Evolutionary conservation across 176 grass and related monocot species (phyloP).

Genomic region (Oryza glumipatula): DNA sequence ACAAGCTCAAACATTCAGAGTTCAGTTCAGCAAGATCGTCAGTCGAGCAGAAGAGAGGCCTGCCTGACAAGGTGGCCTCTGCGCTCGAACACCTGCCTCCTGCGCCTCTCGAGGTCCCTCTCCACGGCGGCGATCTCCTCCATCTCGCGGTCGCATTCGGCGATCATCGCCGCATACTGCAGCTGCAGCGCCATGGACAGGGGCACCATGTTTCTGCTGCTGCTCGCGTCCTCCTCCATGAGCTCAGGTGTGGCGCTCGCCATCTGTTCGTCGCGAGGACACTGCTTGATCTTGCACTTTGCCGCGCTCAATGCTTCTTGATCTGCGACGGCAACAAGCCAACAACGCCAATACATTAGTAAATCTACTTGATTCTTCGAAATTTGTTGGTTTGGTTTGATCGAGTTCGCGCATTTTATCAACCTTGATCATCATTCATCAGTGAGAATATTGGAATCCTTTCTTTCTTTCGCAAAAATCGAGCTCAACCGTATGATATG

Average conservation of each 20-base stretch:
- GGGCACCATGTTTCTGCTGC: neutral
- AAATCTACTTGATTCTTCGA: neutral
- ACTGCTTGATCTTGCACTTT: neutral
- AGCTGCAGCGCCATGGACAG: neutral
- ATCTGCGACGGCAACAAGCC: neutral
- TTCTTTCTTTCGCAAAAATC: neutral
- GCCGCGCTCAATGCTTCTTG: neutral
- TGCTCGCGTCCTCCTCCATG: neutral
- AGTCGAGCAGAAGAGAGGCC: neutral
- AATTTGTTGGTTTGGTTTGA: neutral
- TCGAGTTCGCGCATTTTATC: neutral
- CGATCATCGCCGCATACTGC: conserved; percentile 1
- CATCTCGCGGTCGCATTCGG: conserved; percentile 20
- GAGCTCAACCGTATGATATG: no score
- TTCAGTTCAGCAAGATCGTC: neutral
- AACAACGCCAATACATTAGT: no score
- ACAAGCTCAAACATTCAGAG: neutral
- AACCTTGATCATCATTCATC: neutral
- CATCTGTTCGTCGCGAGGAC: neutral
- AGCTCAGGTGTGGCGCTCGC: neutral
- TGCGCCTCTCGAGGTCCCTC: conserved; percentile 33
- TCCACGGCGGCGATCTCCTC: conserved; percentile 12
- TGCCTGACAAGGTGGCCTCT: conserved; percentile 7
- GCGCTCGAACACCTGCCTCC: conserved; percentile 21
- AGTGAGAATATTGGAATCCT: neutral